Base-by-base conservation (phyloP, 208 protist genomes). In the Porcisia hertigi region DNA sequence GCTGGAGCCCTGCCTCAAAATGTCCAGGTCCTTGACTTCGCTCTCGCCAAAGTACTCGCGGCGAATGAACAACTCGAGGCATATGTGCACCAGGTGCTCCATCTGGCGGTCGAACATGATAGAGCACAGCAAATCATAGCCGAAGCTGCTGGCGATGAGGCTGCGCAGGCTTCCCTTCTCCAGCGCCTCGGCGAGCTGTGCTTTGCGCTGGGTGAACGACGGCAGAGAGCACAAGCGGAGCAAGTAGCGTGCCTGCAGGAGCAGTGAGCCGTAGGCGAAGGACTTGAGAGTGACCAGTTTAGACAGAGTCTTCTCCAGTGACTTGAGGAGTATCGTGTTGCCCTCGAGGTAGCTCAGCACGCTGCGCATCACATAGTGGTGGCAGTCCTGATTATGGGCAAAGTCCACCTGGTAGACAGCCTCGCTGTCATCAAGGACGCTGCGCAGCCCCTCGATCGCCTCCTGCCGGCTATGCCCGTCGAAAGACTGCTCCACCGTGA, bases 51-150 rank as follows among this genome's bases (percentile, higher is more conserved):
- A 93, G 81, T 92, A 89, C 75, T 95, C 88, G 54, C 92, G 91
- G 45, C 86, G 91, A 60, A 98, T 89, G 65, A 90, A 92, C 12
- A 94, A 70, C 75, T 93, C 90, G 53, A 92, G 82, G 70, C 93
- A 90, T 20, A 92, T 53, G 73, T 94, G 92, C 53, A 80, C 78
- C 20, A 96, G 84, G 59, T 94, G 89, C 30, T 86, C 85, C 69
- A 85, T 81, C 69, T 93, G 80, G 47, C 87, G 82, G 77, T 96
- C 92, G 75, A 94, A 96, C 77, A 96, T 90, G 64, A 92, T 85
- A 63, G 89, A 82, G 78, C 90, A 96, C 47, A 93, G 66, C 39
- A 94, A 69, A 73, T 94, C 89, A 74, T 88, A 86, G 60, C 85
- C 87, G 80, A 90, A 90, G 80, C 87, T 88, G 76, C 87, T 85